Percentiles rank a stretch among this genome's conserved stretches.
phyloP scores from a whole-genome alignment of 2,329 filamentous ascomycete genomes.

The Aspergillus quadricinctus region DNA sequence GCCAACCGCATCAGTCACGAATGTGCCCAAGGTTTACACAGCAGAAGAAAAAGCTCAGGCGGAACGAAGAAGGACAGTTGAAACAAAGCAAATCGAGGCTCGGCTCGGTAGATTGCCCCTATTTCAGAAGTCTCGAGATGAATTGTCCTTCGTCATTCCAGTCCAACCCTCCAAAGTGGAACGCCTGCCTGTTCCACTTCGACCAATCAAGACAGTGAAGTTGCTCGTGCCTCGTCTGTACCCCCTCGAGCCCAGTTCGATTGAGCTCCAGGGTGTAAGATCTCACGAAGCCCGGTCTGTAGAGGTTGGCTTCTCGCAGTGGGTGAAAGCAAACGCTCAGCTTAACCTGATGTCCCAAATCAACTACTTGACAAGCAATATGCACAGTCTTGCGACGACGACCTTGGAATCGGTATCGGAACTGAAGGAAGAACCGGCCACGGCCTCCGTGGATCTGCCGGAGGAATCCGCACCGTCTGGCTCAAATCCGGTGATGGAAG shows the following conservation, averaged over 20 bases:
- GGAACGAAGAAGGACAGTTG: constrained; percentile 58
- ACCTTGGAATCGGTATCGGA: constrained; percentile 29
- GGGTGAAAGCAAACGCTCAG: constrained; percentile 53
- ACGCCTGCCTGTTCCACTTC: constrained; percentile 59
- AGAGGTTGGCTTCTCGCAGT: constrained; percentile 61
- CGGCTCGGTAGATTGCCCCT: constrained; percentile 64
- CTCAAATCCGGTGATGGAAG: constrained; percentile 1
- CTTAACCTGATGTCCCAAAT: constrained; percentile 68
- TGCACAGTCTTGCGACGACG: constrained; percentile 62
- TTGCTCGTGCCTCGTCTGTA: constrained; percentile 68
- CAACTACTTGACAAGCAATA: constrained; percentile 69
- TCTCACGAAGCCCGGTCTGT: constrained; percentile 57
- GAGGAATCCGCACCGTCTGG: constrained; percentile 16
- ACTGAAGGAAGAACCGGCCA: constrained; percentile 3
- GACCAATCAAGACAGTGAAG: constrained; percentile 59
- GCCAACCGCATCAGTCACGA: constrained; percentile 7
- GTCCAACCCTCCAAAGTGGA: constrained; percentile 60
- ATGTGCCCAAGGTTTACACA: constrained; percentile 50
- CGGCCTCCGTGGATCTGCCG: constrained; percentile 6
- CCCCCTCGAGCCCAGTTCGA: constrained; percentile 62
- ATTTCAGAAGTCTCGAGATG: constrained; percentile 67
- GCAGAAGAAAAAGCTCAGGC: constrained; percentile 59
- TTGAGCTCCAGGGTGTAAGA: constrained; percentile 62
- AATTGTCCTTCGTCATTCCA: constrained; percentile 65
- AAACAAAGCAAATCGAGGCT: constrained; percentile 69